These are phyloP conservation scores for Microsporum audouinii DNA, from an alignment of 2,329 filamentous ascomycete species.

Conservation along the genomic window DNA sequence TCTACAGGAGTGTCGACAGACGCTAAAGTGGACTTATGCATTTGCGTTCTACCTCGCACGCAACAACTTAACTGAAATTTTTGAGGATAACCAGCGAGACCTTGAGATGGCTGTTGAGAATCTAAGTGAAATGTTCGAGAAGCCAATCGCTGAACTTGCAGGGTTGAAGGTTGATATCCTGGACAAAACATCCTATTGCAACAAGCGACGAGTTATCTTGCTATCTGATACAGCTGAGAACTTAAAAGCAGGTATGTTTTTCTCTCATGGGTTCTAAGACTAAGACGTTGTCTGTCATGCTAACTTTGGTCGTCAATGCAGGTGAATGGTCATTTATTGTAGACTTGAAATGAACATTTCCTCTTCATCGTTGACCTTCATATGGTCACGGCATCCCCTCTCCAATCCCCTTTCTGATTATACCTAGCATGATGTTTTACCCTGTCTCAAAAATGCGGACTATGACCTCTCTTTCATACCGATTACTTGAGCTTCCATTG, in stretches of 20 bases:
- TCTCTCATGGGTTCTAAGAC: neutral
- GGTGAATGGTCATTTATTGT: constrained; percentile 39
- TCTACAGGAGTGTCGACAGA: constrained; percentile 93
- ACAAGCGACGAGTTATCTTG: constrained; percentile 77
- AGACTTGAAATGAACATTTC: constrained; percentile 14
- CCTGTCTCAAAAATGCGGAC: neutral
- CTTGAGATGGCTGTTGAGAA: constrained; percentile 94
- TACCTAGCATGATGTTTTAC: neutral
- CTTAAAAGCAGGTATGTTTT: constrained; percentile 63
- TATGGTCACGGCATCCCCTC: neutral
- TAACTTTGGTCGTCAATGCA: constrained; percentile 12
- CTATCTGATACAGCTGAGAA: constrained; percentile 90
- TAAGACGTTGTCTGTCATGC: neutral
- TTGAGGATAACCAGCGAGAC: constrained; percentile 98
- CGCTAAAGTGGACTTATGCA: constrained; percentile 97
- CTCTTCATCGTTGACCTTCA: neutral
- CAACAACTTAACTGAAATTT: constrained; percentile 93
- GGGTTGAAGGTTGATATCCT: constrained; percentile 92
- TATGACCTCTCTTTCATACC: neutral
- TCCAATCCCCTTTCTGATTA: neutral
- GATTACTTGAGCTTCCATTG: neutral
- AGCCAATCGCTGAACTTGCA: constrained; percentile 75
- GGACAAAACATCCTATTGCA: constrained; percentile 97
- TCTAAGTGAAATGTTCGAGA: constrained; percentile 98
- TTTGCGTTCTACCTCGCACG: constrained; percentile 95